Evolutionary conservation across 495 filamentous ascomycete species (phyloP).

Genomic region (Lichenothelia convexa): DNA sequence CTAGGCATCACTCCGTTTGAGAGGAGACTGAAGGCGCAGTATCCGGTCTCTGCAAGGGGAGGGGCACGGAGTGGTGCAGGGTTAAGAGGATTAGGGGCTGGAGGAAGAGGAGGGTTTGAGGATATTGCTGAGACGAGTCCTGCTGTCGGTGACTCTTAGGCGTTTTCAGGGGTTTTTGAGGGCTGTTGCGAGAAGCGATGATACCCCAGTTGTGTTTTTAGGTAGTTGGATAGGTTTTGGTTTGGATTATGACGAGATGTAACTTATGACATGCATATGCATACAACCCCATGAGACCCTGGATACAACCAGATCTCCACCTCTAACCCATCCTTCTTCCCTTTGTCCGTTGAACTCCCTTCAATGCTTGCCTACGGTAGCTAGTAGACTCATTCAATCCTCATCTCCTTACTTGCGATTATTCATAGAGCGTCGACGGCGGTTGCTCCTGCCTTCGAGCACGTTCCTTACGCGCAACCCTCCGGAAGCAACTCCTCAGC

Average conservation of each 20-base stretch:
- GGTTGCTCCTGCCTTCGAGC: too few species aligned
- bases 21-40: conserved; percentile 15
- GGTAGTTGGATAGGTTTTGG: neutral
- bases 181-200: neutral
- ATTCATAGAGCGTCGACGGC: too few species aligned
- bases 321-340: too few species aligned
- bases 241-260: neutral
- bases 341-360: too few species aligned
- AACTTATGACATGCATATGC: neutral
- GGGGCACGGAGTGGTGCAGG: neutral
- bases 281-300: too few species aligned
- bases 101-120: conserved; percentile 4
- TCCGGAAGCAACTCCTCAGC: too few species aligned
- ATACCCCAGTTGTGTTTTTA: neutral
- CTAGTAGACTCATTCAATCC: too few species aligned
- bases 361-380: too few species aligned
- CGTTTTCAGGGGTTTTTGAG: neutral
- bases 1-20: conserved; percentile 18
- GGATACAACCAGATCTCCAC: too few species aligned
- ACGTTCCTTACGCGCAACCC: too few species aligned
- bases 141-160: too few species aligned
- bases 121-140: conserved; percentile 4
- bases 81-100: neutral
- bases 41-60: conserved; percentile 1
- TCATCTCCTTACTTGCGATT: too few species aligned